Evolutionary conservation across 2,329 filamentous ascomycete species (phyloP), one percentile per base, ranked within the genome.

Genomic region (Scytalidium lignicola): DNA sequence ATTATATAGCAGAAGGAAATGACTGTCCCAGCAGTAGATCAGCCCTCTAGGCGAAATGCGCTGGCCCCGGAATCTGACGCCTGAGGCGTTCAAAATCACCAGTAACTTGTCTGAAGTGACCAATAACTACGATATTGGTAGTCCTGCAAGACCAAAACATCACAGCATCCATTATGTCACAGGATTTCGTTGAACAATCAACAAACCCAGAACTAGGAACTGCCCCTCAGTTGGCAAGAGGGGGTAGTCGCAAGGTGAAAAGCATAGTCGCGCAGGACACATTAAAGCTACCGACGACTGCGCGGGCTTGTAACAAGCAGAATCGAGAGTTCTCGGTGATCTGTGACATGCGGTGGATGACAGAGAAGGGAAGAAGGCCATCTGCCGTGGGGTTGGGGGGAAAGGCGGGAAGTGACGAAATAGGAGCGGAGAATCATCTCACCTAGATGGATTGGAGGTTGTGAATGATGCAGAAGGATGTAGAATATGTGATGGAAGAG

Each of bases 321-420:
- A 17, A 37, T 37, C 4, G 32, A 13, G 12, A 37, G 32, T 37
- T 37, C n/a, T 37, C n/a, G 12, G 32, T 13, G 32, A 37, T 37
- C 32, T 17, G 32, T 8, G 8, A 37, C n/a, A 37, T 37, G 32
- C 15, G 32, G 32, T 37, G 4, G 32, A 37, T 37, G 32, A 13
- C 32, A 9, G 6, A 37, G 12, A 37, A 37, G 32, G 32, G 10
- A n/a, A 13, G 32, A 37, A 15, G 32, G 12, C 32, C 32, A 37
- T 17, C 10, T 17, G n/a, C 32, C 32, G 32, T 37, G 32, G 32
- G 32, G 32, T 37, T 37, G 48, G 50, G 44, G 56, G 44, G 50
- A 51, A 48, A 42, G 41, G 51, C 45, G 32, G 39, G 39, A 50
- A 51, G 62, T 62, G 59, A 63, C 58, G 61, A 55, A 59, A 60